These are phyloP conservation scores for Aspergillus sojae DNA, from an alignment of 2,329 filamentous ascomycete genomes.

Conservation along the genomic window DNA sequence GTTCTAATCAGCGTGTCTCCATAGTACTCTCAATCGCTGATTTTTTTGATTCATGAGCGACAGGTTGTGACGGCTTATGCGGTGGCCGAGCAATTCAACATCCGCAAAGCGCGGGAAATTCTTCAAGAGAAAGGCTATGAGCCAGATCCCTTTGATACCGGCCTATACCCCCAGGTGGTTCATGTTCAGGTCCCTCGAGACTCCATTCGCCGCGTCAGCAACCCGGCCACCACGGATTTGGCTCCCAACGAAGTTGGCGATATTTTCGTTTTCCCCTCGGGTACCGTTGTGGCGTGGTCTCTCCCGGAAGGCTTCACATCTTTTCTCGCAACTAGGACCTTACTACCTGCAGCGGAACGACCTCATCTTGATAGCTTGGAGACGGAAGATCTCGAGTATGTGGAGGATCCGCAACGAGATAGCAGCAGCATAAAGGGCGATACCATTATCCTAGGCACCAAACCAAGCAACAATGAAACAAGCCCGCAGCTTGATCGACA, in stretches of 20 bases:
- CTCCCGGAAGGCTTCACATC: slow-evolving; percentile 74
- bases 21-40: slow-evolving; percentile 17
- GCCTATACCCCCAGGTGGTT: slow-evolving; percentile 66
- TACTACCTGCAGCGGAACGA: slow-evolving; percentile 75
- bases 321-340: slow-evolving; percentile 68
- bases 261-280: slow-evolving; percentile 93
- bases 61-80: slow-evolving; percentile 66
- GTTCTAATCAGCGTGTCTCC: slow-evolving; percentile 22
- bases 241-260: slow-evolving; percentile 66
- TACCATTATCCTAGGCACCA: slow-evolving; percentile 84
- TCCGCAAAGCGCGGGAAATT: slow-evolving; percentile 59
- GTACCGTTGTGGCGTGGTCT: slow-evolving; percentile 91
- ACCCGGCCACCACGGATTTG: slow-evolving; percentile 41
- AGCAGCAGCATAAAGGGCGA: slow-evolving; percentile 81
- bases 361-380: slow-evolving; percentile 74
- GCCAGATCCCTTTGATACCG: slow-evolving; percentile 64
- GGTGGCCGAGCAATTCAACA: slow-evolving; percentile 68
- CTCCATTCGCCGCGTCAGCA: slow-evolving; percentile 47
- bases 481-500: slow-evolving; percentile 32
- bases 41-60: slow-evolving; percentile 1
- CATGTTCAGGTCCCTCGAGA: slow-evolving; percentile 58
- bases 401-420: slow-evolving; percentile 72
- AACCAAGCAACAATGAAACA: slow-evolving; percentile 38
- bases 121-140: slow-evolving; percentile 62
- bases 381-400: slow-evolving; percentile 86